These are phyloP conservation scores for Linnemannia elongata DNA, from an alignment of 192 early-diverging fungal species.

Conservation along the genomic window DNA sequence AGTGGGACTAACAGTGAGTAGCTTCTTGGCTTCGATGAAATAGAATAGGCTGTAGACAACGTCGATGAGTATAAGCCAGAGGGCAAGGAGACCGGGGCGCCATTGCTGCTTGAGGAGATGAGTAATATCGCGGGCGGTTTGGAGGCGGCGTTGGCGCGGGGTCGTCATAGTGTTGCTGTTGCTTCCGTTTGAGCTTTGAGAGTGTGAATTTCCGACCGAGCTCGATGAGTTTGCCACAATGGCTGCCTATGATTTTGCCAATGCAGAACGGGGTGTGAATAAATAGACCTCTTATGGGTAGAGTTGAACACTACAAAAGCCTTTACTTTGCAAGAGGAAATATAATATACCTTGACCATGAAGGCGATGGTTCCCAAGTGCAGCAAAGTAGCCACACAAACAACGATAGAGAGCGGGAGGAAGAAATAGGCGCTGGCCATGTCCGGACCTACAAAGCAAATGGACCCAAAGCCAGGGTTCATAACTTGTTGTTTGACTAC, in stretches of 20 bases:
- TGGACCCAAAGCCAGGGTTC: constrained; percentile 12
- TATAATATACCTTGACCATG: background rate
- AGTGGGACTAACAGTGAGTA: background rate
- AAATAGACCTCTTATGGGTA: background rate
- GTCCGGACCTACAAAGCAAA: constrained; percentile 7
- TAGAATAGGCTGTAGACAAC: constrained; percentile 40
- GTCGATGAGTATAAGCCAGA: constrained; percentile 31
- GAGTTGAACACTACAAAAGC: background rate
- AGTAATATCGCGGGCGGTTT: constrained; percentile 34
- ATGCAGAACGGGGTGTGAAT: background rate
- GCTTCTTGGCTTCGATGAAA: constrained; percentile 28
- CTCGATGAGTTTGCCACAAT: constrained; percentile 7
- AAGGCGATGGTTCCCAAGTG: constrained; percentile 23
- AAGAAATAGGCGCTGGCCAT: constrained; percentile 6
- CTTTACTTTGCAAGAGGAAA: background rate
- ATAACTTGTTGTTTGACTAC: background rate
- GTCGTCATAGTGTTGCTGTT: background rate
- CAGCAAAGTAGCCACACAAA: constrained; percentile 11
- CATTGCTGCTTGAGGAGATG: constrained; percentile 34
- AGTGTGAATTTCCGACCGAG: constrained; percentile 3
- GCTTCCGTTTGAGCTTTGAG: background rate
- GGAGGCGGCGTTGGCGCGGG: constrained; percentile 14
- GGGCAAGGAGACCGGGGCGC: constrained; percentile 34
- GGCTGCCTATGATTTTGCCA: background rate
- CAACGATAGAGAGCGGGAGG: background rate